A percentile compares a stretch with the other conserved stretches of the same genome.
Conservation (phyloP, 208 protist species). For the Crithidia sp. region DNA sequence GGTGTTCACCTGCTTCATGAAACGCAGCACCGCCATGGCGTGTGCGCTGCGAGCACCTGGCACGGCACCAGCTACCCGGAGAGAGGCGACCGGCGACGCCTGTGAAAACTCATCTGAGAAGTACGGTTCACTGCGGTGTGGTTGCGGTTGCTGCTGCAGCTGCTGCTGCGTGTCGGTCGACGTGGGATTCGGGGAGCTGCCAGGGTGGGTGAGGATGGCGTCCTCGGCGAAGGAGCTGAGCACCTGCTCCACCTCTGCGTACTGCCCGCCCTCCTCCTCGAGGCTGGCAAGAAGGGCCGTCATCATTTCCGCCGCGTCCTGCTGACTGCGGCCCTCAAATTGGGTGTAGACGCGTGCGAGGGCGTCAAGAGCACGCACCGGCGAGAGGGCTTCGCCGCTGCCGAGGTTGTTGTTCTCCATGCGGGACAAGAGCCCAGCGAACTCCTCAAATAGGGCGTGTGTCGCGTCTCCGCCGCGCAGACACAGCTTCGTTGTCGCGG, state of each 20-base stretch:
- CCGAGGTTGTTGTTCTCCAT: constrained; percentile 59
- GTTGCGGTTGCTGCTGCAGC: neutral
- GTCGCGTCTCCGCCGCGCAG: constrained; percentile 32
- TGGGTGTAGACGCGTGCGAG: constrained; percentile 61
- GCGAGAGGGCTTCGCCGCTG: constrained; percentile 43
- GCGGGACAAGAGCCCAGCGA: constrained; percentile 51
- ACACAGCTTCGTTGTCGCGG: constrained; percentile 29
- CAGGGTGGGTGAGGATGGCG: constrained; percentile 8
- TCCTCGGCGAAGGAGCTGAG: constrained; percentile 53
- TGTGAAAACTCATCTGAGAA: constrained; percentile 13
- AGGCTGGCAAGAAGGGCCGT: constrained; percentile 61
- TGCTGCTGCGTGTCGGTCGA: constrained; percentile 4
- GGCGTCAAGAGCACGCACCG: constrained; percentile 51
- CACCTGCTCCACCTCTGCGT: constrained; percentile 54
- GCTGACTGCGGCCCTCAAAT: constrained; percentile 87
- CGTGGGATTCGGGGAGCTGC: neutral
- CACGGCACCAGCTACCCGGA: neutral
- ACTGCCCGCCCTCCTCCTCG: constrained; percentile 74
- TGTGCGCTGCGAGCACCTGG: constrained; percentile 41
- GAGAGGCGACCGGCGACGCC: neutral
- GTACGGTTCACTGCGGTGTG: constrained; percentile 14
- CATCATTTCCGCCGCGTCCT: constrained; percentile 91
- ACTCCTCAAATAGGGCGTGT: constrained; percentile 53
- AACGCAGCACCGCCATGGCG: constrained; percentile 33
- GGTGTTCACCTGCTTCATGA: constrained; percentile 76